Evolutionary conservation across 306 rosid genomes (phyloP).

Genomic region (Pterocarpus santalinus): DNA sequence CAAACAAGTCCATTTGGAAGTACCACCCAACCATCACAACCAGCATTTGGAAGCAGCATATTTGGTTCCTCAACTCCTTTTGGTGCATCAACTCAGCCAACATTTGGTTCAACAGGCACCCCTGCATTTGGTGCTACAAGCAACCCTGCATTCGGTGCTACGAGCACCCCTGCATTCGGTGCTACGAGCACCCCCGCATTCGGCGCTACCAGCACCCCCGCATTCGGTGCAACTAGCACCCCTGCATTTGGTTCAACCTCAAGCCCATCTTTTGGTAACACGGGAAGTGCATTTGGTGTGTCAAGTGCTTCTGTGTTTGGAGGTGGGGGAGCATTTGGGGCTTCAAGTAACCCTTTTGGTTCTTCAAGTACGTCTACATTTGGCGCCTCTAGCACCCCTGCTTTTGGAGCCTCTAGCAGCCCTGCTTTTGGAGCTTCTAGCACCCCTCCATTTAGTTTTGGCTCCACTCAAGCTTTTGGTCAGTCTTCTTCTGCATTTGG

Average conservation of each 20-base stretch:
- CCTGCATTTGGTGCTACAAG: slow-evolving; percentile 57
- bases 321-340: slow-evolving; percentile 78
- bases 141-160: slow-evolving; percentile 61
- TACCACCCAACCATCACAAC: slow-evolving; percentile 77
- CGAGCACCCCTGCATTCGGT: slow-evolving; percentile 59
- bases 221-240: slow-evolving; percentile 63
- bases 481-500: slow-evolving; percentile 82
- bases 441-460: slow-evolving; percentile 75
- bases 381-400: slow-evolving; percentile 61
- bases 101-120: slow-evolving; percentile 61
- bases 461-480: slow-evolving; percentile 72
- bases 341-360: slow-evolving; percentile 72
- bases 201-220: slow-evolving; percentile 56
- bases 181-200: slow-evolving; percentile 57
- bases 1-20: slow-evolving; percentile 85
- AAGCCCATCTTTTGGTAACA: slow-evolving; percentile 72
- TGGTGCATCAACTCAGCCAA: slow-evolving; percentile 70
- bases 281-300: slow-evolving; percentile 70
- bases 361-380: slow-evolving; percentile 63
- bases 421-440: slow-evolving; percentile 86
- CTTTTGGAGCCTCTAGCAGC: slow-evolving; percentile 68
- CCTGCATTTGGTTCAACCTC: slow-evolving; percentile 78
- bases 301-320: slow-evolving; percentile 75
- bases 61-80: slow-evolving; percentile 90
- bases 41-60: slow-evolving; percentile 86